These are phyloP conservation scores for Diplodia mutila DNA, from an alignment of 2,329 filamentous ascomycete species.

Conservation along the genomic window DNA sequence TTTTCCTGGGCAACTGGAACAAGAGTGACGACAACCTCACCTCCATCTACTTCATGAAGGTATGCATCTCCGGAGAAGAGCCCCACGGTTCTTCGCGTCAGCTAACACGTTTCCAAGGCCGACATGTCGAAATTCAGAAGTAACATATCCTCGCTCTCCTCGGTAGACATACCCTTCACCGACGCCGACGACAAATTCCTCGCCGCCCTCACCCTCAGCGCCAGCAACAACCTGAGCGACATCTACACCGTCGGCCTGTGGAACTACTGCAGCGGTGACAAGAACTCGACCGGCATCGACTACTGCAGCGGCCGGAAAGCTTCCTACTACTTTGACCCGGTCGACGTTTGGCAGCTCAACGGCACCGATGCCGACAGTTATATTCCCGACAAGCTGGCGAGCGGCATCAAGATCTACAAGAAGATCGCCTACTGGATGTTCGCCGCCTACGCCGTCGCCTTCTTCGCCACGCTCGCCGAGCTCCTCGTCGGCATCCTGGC, in stretches of 20 bases:
- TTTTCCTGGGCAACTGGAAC: conserved; percentile 62
- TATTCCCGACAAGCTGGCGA: conserved; percentile 66
- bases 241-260: conserved; percentile 83
- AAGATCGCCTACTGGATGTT: conserved; percentile 80
- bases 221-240: conserved; percentile 62
- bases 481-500: conserved; percentile 80
- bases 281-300: conserved; percentile 53
- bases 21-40: conserved; percentile 51
- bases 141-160: conserved; percentile 53
- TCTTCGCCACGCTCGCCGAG: conserved; percentile 70
- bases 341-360: conserved; percentile 69
- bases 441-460: conserved; percentile 75
- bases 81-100: background rate
- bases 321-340: conserved; percentile 75
- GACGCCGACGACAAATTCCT: conserved; percentile 45
- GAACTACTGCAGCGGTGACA: conserved; percentile 76
- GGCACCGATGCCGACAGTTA: conserved; percentile 52
- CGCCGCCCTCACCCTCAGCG: conserved; percentile 44
- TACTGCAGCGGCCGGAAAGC: conserved; percentile 73
- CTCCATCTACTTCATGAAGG: conserved; percentile 59
- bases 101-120: conserved; percentile 48
- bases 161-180: conserved; percentile 25
- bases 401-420: conserved; percentile 73
- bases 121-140: conserved; percentile 42
- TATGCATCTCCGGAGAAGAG: conserved; percentile 51